A percentile compares a stretch with the other conserved stretches of the same genome.
Conservation (phyloP, 192 early-diverging fungal species). For the Umbelopsis vinacea region DNA sequence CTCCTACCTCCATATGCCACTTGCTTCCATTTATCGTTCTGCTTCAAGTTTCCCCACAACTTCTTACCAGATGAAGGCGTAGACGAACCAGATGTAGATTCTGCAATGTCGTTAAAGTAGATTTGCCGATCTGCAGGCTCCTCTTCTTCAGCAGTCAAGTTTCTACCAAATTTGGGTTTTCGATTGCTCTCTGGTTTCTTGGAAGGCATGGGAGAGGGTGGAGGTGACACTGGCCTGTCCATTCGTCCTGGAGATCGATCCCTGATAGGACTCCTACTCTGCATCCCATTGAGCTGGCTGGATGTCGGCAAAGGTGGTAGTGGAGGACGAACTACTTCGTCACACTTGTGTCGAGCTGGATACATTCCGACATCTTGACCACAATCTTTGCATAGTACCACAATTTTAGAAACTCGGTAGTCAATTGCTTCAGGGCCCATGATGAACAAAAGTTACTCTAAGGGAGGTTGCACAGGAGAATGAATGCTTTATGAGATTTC, state of each 20-base stretch:
- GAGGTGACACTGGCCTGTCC: constrained; percentile 1
- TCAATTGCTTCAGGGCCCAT: constrained; percentile 49
- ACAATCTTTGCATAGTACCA: constrained; percentile 66
- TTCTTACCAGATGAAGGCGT: constrained; percentile 28
- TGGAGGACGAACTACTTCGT: constrained; percentile 26
- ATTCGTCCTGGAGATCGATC: constrained; percentile 15
- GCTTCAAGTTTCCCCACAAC: constrained; percentile 31
- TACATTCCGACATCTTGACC: constrained; percentile 64
- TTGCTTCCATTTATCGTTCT: constrained; percentile 39
- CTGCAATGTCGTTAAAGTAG: constrained; percentile 40
- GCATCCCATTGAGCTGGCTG: neutral
- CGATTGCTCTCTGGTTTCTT: neutral
- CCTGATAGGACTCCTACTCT: neutral
- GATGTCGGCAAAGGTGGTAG: constrained; percentile 26
- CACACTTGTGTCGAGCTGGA: constrained; percentile 41
- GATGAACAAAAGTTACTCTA: constrained; percentile 3
- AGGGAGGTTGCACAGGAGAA: constrained; percentile 7
- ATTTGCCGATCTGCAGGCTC: constrained; percentile 24
- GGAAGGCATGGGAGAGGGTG: constrained; percentile 16
- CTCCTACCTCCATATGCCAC: constrained; percentile 24
- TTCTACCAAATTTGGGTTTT: constrained; percentile 3
- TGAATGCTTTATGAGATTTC: constrained; percentile 6
- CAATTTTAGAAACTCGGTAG: constrained; percentile 61
- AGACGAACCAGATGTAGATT: constrained; percentile 21
- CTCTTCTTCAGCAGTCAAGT: neutral